Conservation (phyloP, 306 rosid species). For the Vigna hirtella region DNA sequence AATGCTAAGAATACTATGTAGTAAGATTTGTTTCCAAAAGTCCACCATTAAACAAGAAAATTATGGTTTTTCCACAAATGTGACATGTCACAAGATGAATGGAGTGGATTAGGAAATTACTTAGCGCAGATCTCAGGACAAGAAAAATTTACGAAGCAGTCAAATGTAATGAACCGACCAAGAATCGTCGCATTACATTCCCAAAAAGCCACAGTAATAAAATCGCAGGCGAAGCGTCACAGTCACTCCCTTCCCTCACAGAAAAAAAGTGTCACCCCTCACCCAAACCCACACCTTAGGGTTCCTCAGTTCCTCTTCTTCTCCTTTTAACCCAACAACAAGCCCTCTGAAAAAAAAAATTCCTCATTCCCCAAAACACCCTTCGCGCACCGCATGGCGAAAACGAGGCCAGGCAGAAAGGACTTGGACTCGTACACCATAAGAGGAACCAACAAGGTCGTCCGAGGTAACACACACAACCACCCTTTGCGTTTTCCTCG, state of each 20-base stretch:
- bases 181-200: constrained; percentile 32
- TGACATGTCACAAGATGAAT: no score
- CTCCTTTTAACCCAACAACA: background rate
- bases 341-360: background rate
- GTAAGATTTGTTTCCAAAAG: no score
- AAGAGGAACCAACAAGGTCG: constrained; percentile 78
- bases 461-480: constrained; percentile 54
- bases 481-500: background rate
- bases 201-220: constrained; percentile 28
- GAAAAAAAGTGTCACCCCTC: background rate
- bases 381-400: constrained; percentile 56
- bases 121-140: background rate
- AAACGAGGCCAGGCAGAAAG: constrained; percentile 58
- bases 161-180: constrained; percentile 23
- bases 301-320: constrained; percentile 36
- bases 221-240: constrained; percentile 49
- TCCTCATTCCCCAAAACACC: constrained; percentile 15
- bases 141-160: background rate
- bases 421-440: constrained; percentile 76
- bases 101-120: background rate
- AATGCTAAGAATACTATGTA: no score
- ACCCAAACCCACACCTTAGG: constrained; percentile 18
- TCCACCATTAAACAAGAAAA: no score
- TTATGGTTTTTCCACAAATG: no score
- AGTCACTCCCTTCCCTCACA: constrained; percentile 14